Conservation (phyloP, 176 grass and related monocot species). For the Ananas comosus region DNA sequence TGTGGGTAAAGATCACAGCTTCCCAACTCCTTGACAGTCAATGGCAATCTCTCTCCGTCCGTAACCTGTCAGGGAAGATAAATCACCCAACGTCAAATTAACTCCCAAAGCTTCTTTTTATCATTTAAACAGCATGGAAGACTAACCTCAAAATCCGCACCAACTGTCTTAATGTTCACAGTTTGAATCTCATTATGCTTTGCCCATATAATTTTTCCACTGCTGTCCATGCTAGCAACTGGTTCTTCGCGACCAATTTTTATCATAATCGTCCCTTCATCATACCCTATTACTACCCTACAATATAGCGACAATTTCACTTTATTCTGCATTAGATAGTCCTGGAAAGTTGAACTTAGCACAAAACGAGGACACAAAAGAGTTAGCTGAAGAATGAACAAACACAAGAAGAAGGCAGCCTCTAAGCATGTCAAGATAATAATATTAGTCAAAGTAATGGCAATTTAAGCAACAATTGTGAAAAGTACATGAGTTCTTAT, state of each 20-base stretch:
- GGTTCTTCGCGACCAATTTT: conserved; percentile 60
- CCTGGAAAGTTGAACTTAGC: neutral
- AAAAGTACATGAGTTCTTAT: no score
- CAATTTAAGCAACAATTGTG: no score
- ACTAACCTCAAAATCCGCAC: conserved; percentile 21
- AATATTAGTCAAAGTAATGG: no score
- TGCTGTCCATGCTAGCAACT: conserved; percentile 60
- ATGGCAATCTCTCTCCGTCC: conserved; percentile 91
- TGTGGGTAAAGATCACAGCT: conserved; percentile 97
- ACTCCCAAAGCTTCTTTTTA: neutral
- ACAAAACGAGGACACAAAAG: neutral
- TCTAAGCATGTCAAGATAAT: no score
- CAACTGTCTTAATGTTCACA: conserved; percentile 27
- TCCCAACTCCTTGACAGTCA: conserved; percentile 93
- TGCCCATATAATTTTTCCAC: conserved; percentile 57
- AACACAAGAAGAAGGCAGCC: neutral
- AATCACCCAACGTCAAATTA: conserved; percentile 12
- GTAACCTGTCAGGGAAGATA: conserved; percentile 45
- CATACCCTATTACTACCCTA: conserved; percentile 50
- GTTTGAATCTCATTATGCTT: conserved; percentile 42
- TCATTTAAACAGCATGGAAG: neutral
- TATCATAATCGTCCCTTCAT: conserved; percentile 78
- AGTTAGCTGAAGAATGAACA: neutral
- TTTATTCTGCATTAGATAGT: neutral
- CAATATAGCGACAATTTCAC: conserved; percentile 1